Evolutionary conservation across 2,329 filamentous ascomycete species (phyloP).

Genomic region (Erysiphe pulchra): DNA sequence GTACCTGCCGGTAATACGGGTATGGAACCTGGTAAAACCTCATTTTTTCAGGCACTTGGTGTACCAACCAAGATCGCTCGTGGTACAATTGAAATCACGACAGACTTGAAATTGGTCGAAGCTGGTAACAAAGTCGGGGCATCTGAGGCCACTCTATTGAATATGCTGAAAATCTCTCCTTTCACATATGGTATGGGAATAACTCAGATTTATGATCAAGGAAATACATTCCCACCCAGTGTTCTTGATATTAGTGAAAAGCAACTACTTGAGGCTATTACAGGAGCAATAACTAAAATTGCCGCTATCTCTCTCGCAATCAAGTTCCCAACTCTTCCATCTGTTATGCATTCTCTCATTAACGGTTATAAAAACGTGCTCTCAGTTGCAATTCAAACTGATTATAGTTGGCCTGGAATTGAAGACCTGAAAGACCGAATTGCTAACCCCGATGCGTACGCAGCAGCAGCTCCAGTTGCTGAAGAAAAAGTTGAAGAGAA

Average conservation of each 20-base stretch:
- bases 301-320: constrained; percentile 73
- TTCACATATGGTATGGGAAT: constrained; percentile 99
- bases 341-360: constrained; percentile 85
- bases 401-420: constrained; percentile 86
- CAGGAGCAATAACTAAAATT: constrained; percentile 61
- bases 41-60: constrained; percentile 99
- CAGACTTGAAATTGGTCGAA: constrained; percentile 94
- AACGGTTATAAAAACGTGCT: constrained; percentile 97
- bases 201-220: constrained; percentile 87
- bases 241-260: constrained; percentile 90
- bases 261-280: constrained; percentile 70
- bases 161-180: constrained; percentile 99
- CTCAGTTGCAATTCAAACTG: constrained; percentile 69
- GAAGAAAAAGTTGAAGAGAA: constrained; percentile 31
- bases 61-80: constrained; percentile 99
- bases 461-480: constrained; percentile 50
- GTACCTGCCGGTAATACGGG: constrained; percentile 96
- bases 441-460: constrained; percentile 94
- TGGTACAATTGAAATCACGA: constrained; percentile 99
- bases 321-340: constrained; percentile 90
- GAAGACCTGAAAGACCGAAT: constrained; percentile 98
- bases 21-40: constrained; percentile 99
- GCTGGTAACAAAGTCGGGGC: constrained; percentile 82
- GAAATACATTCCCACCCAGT: constrained; percentile 64
- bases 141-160: constrained; percentile 94